Percentiles rank a stretch among this genome's conserved stretches.
phyloP scores from a whole-genome alignment of 345 rosid genomes.

The Eucalyptus regnans region DNA sequence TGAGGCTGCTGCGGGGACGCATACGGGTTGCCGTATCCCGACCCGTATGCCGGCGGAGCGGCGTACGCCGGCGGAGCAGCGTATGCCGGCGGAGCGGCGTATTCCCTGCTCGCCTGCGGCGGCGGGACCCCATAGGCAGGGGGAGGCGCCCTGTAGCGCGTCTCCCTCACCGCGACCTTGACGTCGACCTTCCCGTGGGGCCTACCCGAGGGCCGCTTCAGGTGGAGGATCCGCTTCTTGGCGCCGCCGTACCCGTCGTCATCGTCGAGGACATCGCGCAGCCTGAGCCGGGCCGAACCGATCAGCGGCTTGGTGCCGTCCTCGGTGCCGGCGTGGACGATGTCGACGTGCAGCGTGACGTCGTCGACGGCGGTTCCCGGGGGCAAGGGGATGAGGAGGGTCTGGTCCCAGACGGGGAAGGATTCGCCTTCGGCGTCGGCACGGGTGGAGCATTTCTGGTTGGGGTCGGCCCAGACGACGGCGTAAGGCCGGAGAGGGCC shows the following conservation, averaged over 20 bases:
- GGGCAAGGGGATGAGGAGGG: conserved; percentile 29
- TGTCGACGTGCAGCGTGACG: conserved; percentile 37
- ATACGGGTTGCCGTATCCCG: conserved; percentile 4
- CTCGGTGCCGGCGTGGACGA: conserved; percentile 61
- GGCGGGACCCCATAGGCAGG: conserved; percentile 1
- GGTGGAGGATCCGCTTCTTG: conserved; percentile 20
- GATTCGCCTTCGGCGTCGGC: conserved; percentile 63
- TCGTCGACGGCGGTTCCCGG: conserved; percentile 25
- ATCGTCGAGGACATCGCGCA: conserved; percentile 38
- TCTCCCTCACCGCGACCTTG: conserved; percentile 23
- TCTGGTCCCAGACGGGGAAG: conserved; percentile 54
- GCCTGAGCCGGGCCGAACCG: conserved; percentile 59
- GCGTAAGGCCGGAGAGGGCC: conserved; percentile 59
- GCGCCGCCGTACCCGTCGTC: conserved; percentile 36
- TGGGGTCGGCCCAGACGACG: conserved; percentile 63
- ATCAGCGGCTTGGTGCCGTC: conserved; percentile 62
- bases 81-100: neutral
- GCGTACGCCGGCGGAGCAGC: neutral
- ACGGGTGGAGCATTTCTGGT: conserved; percentile 36
- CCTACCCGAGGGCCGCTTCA: conserved; percentile 85
- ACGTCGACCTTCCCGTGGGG: conserved; percentile 83
- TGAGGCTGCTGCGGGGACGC: conserved; percentile 15
- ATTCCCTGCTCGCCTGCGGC: neutral
- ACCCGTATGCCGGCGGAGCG: neutral
- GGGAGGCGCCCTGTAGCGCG: conserved; percentile 11